Base-by-base conservation (phyloP, 768 basidiomycete species). In the Boletus rubroflammeus region DNA sequence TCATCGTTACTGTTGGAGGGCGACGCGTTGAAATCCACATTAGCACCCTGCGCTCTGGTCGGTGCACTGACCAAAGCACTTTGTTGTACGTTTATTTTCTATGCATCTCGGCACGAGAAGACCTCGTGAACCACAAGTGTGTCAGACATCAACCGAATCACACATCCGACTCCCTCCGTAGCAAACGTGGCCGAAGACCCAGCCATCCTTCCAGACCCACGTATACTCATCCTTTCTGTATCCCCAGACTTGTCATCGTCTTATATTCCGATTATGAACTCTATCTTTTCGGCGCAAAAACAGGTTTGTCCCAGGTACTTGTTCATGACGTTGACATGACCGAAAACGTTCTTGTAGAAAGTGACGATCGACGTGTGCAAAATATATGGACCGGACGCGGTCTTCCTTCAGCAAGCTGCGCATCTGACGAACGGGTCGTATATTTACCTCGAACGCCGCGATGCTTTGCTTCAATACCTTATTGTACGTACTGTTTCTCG, bases 181-280 rank as follows among this genome's bases (percentile, higher is more conserved):
- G 23, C 64, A 25, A 56, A 65, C 51, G 36, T 69, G 34, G 50
- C 68, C 4, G 71, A 75, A 39, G 72, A 74, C 21, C 57, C 70
- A 19, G 52, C 71, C 23, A 42, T 65, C n/a, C 57, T 70, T 41
- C 64, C 74, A 1, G 80, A 84, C 55, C 80, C 86, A 0, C 75
- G 84, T 9, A 85, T 90, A 47, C 69, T 88, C 47, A 78, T 98
- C 58, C 77, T 99, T 50, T 95, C 93, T 38, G 93, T 97, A 51
- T 96, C 95, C 11, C 91, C 92, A 15, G 90, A 96, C 72, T 78
- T 87, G 28, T 87, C 90, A 9, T 80, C 86, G 8, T 92, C 94
- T 10, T 99, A 99, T 72, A 96, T 98, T 46, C 92, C 96, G 25
- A 86, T 98, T 67, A 99, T 99, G 97, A 98, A 98, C 68, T 87